Base-by-base conservation (phyloP, 192 early-diverging fungal genomes). In the Coemansia sp. region DNA sequence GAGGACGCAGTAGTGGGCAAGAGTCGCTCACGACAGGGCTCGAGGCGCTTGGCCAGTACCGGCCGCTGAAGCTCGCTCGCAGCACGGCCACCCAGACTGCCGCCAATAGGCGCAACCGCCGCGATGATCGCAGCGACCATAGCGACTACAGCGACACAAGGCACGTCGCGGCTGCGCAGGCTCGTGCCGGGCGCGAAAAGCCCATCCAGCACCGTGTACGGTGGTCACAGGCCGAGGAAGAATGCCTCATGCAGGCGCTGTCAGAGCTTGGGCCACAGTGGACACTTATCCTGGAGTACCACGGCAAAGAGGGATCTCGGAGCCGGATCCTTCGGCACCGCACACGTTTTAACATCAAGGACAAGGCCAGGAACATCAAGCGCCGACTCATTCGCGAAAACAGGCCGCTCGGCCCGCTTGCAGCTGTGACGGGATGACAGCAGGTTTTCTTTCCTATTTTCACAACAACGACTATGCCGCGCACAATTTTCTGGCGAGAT, bases 361-460 rank as follows among this genome's bases (percentile, higher is more conserved):
- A 79, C 76, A 79, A 79, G 67, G 76, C 76, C 53, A 66, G 76
- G 32, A 73, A 61, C 50, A 79, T 79, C 67, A 79, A 79, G 70
- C 48, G 62, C 7, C 65, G 67, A 15, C 59, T 79, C 57, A 27
- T 66, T 41, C 76, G 76, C 67, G 70, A 72, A 34, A 37, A 37
- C 42, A 62, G 36, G 67, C 52, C 53, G 55, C 76, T 73, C 4
- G 76, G 76, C 2, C 66, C 63, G 8, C 66, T 79, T 38, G 61
- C 3, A 2, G 0, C 37, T 1, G 76, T 63, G 11, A 52, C 62
- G 1, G 70, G 70, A 22, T 50, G 12, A 10, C 62, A n/a, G n/a
- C n/a, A n/a, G n/a, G 8, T 15, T 15, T 40, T 40, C 14, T 24
- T 12, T 9, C 3, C 8, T 22, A 24, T 43, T 21, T 43, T 43